A percentile compares a stretch with the other conserved stretches of the same genome.
phyloP scores from a whole-genome alignment of 345 rosid genomes.

The Noccaea bulbosa region DNA sequence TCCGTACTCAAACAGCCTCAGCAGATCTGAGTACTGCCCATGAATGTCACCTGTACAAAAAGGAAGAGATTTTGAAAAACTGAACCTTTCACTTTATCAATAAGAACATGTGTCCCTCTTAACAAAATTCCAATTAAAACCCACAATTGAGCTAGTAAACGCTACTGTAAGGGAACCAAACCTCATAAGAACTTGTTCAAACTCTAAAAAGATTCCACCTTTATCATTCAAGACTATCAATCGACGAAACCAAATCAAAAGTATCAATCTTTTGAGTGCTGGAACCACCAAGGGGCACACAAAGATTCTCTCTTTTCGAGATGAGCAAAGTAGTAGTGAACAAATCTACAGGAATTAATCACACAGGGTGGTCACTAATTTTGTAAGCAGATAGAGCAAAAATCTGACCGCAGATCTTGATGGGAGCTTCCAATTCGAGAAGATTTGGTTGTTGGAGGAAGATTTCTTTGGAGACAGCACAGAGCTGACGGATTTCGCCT shows the following conservation, averaged over 20 bases:
- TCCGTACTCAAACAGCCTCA: conserved; percentile 89
- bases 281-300: not conserved
- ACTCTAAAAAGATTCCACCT: not conserved
- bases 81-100: not conserved
- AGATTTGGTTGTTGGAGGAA: conserved; percentile 87
- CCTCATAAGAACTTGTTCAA: conserved; percentile 14
- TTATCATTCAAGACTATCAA: conserved; percentile 10
- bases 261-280: not conserved
- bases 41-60: conserved; percentile 79
- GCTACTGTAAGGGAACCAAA: not conserved
- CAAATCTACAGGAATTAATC: not conserved
- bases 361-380: not conserved
- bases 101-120: not conserved
- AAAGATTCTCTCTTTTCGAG: conserved; percentile 17
- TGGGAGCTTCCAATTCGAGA: conserved; percentile 86
- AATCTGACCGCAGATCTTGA: conserved; percentile 88
- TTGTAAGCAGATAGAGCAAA: conserved; percentile 5
- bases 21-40: conserved; percentile 84
- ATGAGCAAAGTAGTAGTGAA: not conserved
- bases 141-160: not conserved
- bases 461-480: conserved; percentile 65
- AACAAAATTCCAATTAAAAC: not conserved
- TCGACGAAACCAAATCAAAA: not conserved
- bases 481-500: conserved; percentile 80
- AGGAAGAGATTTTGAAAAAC: not conserved